Conservation (phyloP, 148 eudicot species). For the Chenopodium album region DNA sequence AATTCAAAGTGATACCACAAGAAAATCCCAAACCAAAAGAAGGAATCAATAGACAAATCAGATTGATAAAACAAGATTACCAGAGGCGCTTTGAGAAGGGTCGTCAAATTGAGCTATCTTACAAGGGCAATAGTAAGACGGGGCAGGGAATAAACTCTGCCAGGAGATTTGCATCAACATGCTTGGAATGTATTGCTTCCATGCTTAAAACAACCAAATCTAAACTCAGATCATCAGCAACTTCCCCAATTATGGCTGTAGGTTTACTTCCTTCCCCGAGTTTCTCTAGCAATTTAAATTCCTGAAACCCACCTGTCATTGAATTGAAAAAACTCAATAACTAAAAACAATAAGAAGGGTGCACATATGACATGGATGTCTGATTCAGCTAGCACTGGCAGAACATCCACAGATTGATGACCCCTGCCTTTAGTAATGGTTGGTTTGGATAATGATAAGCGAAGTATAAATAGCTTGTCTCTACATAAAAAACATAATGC, state of each 20-base stretch:
- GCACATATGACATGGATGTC: neutral
- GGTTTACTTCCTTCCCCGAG: conserved; percentile 78
- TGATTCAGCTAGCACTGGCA: neutral
- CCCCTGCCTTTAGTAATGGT: neutral
- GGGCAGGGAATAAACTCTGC: conserved; percentile 98
- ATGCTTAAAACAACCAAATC: conserved; percentile 95
- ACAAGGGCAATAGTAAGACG: conserved; percentile 76
- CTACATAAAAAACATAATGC: neutral
- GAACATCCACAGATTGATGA: too few species aligned
- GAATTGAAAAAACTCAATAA: neutral
- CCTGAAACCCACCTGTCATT: conserved; percentile 68
- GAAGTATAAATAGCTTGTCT: neutral
- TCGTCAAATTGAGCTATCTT: conserved; percentile 16
- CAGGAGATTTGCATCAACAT: conserved; percentile 86
- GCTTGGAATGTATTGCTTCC: conserved; percentile 99
- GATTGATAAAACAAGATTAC: conserved; percentile 3
- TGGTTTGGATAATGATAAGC: neutral
- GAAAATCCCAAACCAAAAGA: neutral
- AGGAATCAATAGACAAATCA: neutral
- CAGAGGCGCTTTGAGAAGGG: neutral
- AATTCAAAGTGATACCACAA: conserved; percentile 5
- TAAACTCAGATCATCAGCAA: conserved; percentile 86
- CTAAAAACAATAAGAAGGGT: neutral
- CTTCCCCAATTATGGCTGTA: conserved; percentile 78
- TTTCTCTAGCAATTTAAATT: conserved; percentile 69